Evolutionary conservation across 257 asterid genomes (phyloP).

Genomic region (Fraxinus pennsylvanica): DNA sequence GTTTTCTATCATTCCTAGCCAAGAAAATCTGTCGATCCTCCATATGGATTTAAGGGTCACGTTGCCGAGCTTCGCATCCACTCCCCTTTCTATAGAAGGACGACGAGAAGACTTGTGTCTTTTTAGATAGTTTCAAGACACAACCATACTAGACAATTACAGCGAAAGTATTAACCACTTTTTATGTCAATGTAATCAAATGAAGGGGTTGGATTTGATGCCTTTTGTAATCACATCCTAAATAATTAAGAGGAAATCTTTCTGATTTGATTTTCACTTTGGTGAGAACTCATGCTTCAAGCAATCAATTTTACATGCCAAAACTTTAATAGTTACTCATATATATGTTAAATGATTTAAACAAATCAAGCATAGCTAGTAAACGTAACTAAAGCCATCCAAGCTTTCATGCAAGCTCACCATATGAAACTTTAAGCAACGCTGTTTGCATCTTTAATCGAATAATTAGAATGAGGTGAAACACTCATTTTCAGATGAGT

Average conservation of each 20-base stretch:
- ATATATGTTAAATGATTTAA: too few species aligned
- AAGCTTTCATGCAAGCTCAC: not conserved
- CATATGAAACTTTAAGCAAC: not conserved
- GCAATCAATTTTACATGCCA: too few species aligned
- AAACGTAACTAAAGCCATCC: too few species aligned
- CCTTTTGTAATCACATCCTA: not conserved
- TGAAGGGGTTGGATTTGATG: too few species aligned
- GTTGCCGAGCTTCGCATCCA: not conserved
- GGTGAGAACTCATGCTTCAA: too few species aligned
- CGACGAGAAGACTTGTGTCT: not conserved
- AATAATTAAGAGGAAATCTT: too few species aligned
- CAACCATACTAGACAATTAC: not conserved
- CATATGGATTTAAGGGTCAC: not conserved
- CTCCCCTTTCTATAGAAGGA: not conserved
- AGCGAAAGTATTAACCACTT: too few species aligned
- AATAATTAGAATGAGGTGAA: conserved; percentile 52
- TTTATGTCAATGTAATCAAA: too few species aligned
- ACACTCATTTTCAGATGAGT: conserved; percentile 79
- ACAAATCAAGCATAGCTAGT: not conserved
- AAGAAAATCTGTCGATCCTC: not conserved
- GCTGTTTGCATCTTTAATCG: not conserved
- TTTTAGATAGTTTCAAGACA: not conserved
- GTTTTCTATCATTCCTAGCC: too few species aligned
- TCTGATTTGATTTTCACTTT: not conserved
- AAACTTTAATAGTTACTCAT: too few species aligned